Base-by-base conservation (phyloP, 345 rosid species). In the Salix koriyanagi region DNA sequence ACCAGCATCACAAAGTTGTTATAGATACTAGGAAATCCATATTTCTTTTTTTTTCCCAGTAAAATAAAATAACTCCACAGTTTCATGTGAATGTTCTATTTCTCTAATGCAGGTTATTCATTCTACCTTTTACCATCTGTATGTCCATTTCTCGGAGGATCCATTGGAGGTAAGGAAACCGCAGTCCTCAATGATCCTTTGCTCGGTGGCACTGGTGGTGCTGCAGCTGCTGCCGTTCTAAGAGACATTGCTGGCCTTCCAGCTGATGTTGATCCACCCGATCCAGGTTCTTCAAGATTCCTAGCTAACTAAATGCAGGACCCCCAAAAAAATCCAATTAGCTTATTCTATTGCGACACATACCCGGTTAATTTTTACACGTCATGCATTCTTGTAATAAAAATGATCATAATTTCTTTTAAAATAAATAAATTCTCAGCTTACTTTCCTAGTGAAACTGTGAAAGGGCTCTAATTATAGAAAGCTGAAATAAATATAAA, bases 181-280 rank as follows among this genome's bases (percentile, higher is more conserved):
- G 90, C 87, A 7, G 92, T 89, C 85, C 86, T 88, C 41, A 91
- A 82, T 50, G 90, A 83, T 50, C 82, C 83, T 79, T 91, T 92
- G 78, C 81, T 84, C 2, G 92, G 88, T 4, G 89, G 92, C 32
- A 88, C 85, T 70, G 90, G 85, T 19, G 89, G 87, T 11, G 89
- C 85, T 11, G 87, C 75, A 39, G 91, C 64, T 23, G 69, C 74
- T 28, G 90, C 78, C 41, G 91, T 65, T 21, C 86, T 87, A 75
- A 83, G 80, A 50, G 97, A 79, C 72, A 82, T 77, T 34, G 92
- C 32, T 48, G 91, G 75, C 80, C 91, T 84, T 75, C 90, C 97
- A 52, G 91, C 74, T 23, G 97, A 89, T 26, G 88, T 80, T 12
- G 94, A 91, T 36, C 87, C 84, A 77, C 65, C 79, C 21, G 90